Conservation (phyloP, 805 yeast genomes). For the Candida sanyiensis region DNA sequence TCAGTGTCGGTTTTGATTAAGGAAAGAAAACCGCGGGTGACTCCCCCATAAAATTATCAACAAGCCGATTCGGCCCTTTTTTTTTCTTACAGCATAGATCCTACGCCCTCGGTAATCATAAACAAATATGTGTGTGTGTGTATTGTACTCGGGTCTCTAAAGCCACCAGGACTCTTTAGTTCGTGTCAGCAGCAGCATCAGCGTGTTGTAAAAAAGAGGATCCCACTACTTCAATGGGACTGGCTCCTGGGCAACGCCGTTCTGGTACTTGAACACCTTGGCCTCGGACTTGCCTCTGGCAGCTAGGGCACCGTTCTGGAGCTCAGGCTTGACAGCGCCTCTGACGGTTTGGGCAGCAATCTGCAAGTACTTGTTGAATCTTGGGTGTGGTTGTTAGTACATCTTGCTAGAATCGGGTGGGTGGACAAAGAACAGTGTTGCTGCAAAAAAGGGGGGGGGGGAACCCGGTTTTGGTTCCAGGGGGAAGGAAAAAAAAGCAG, state of each 20-base stretch:
- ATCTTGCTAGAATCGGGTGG: neutral
- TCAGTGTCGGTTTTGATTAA: too few species aligned
- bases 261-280: conserved; percentile 61
- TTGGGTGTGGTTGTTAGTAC: conserved; percentile 10
- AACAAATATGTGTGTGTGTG: neutral
- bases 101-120: neutral
- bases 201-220: neutral
- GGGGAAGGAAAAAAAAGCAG: neutral
- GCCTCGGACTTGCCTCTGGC: conserved; percentile 73
- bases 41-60: too few species aligned
- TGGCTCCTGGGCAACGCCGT: conserved; percentile 49
- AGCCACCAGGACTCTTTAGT: conserved; percentile 3
- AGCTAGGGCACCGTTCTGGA: conserved; percentile 61
- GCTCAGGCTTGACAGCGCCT: conserved; percentile 80
- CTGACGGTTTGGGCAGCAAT: conserved; percentile 88
- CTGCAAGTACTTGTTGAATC: conserved; percentile 84
- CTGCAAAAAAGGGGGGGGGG: neutral
- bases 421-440: neutral
- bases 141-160: neutral
- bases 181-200: neutral
- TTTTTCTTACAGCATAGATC: too few species aligned
- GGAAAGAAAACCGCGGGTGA: too few species aligned
- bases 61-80: too few species aligned
- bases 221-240: conserved; percentile 26
- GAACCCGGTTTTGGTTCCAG: neutral